Percentiles rank a stretch among this genome's conserved stretches.
These are phyloP conservation scores for Penicillium hordei DNA, from an alignment of 2,329 filamentous ascomycete species.

Conservation along the genomic window DNA sequence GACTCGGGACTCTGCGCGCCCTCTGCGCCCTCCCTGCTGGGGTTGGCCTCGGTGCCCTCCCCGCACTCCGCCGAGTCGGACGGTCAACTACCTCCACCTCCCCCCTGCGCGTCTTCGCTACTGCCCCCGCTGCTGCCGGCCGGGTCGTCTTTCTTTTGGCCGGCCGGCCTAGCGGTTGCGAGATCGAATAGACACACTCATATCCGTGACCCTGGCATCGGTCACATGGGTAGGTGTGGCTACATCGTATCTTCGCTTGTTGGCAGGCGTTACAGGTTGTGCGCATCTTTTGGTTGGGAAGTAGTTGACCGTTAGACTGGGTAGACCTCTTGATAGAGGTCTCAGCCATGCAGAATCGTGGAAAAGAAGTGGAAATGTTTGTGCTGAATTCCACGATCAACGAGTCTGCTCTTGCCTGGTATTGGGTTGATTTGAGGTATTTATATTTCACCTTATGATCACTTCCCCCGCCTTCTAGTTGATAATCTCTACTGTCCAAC, in stretches of 20 bases:
- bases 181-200: conserved; percentile 39
- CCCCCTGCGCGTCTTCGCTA: not conserved
- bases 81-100: not conserved
- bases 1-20: not conserved
- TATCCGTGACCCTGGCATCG: conserved; percentile 38
- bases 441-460: not conserved
- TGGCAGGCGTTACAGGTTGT: conserved; percentile 43
- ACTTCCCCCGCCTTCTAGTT: no score
- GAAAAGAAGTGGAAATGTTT: not conserved
- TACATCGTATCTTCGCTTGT: conserved; percentile 41
- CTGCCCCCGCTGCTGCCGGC: not conserved
- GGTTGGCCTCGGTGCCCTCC: not conserved
- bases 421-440: not conserved
- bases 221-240: conserved; percentile 36
- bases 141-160: conserved; percentile 32
- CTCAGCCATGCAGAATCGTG: not conserved
- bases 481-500: not conserved
- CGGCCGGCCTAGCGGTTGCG: conserved; percentile 35
- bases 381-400: no score
- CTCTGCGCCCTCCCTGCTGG: not conserved
- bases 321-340: not conserved
- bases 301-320: conserved; percentile 18
- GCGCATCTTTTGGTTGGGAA: conserved; percentile 38
- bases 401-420: not conserved
- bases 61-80: not conserved